phyloP scores from a whole-genome alignment of 1,284 basidiomycete species.

The Gomphus bonarii region DNA sequence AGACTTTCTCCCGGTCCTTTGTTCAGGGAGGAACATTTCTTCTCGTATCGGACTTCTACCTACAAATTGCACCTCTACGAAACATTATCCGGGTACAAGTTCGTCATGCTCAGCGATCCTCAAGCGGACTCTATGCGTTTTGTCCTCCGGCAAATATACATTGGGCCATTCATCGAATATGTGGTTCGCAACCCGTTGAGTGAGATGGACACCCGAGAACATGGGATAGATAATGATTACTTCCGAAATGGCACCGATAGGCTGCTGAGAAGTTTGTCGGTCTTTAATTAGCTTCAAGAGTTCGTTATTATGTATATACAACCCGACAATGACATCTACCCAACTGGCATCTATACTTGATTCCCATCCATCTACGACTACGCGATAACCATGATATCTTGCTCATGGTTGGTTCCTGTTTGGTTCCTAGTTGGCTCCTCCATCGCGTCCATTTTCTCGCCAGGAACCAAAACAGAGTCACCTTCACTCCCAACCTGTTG shows the following conservation, averaged over 20 bases:
- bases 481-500: slow-evolving; percentile 15
- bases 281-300: slow-evolving; percentile 34
- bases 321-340: neutral
- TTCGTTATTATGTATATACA: neutral
- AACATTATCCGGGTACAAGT: slow-evolving; percentile 88
- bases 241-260: slow-evolving; percentile 78
- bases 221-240: slow-evolving; percentile 87
- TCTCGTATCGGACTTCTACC: slow-evolving; percentile 81
- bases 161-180: slow-evolving; percentile 89
- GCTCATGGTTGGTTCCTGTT: too few relatives aligned
- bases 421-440: too few relatives aligned
- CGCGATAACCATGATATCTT: neutral
- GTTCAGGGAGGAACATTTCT: slow-evolving; percentile 79
- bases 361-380: neutral
- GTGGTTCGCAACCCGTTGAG: slow-evolving; percentile 89
- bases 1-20: neutral
- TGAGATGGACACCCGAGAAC: slow-evolving; percentile 67
- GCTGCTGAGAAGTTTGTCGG: slow-evolving; percentile 56
- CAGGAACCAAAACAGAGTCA: neutral
- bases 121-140: slow-evolving; percentile 74
- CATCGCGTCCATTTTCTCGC: neutral
- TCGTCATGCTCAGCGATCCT: slow-evolving; percentile 89
- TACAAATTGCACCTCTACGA: slow-evolving; percentile 95
- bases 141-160: slow-evolving; percentile 80
- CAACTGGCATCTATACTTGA: neutral